Conservation (phyloP, 2,329 filamentous ascomycete species). For the Aspergillus fructus region DNA sequence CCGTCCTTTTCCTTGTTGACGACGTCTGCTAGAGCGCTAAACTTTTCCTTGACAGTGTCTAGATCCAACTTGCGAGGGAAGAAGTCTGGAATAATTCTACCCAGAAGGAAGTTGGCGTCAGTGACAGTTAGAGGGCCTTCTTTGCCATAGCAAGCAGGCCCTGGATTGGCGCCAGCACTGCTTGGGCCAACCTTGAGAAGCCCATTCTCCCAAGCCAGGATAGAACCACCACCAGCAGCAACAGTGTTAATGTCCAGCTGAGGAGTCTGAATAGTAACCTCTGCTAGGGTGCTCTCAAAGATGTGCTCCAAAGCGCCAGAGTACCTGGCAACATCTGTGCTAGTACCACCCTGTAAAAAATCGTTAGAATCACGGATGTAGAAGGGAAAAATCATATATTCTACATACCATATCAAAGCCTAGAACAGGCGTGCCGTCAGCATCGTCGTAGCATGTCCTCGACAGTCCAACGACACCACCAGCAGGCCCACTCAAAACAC, state of each 20-base stretch:
- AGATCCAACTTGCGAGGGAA: constrained; percentile 84
- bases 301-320: constrained; percentile 91
- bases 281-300: constrained; percentile 89
- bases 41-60: constrained; percentile 67
- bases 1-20: constrained; percentile 51
- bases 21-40: constrained; percentile 68
- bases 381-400: background rate
- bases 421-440: constrained; percentile 66
- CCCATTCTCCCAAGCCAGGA: constrained; percentile 82
- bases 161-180: constrained; percentile 85
- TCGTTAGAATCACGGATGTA: background rate
- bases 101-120: constrained; percentile 86
- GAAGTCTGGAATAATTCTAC: constrained; percentile 82
- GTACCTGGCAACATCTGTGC: constrained; percentile 83
- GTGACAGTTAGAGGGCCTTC: constrained; percentile 88
- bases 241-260: constrained; percentile 95
- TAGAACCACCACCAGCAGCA: constrained; percentile 71
- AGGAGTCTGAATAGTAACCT: constrained; percentile 89
- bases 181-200: constrained; percentile 91
- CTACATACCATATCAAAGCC: constrained; percentile 73
- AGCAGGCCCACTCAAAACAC: constrained; percentile 11
- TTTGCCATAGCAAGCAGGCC: constrained; percentile 92
- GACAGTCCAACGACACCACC: constrained; percentile 12
- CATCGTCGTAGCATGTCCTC: constrained; percentile 11
- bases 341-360: constrained; percentile 69